These are phyloP conservation scores for Fusarium miscanthi DNA, from an alignment of 2,329 filamentous ascomycete species.

Conservation along the genomic window DNA sequence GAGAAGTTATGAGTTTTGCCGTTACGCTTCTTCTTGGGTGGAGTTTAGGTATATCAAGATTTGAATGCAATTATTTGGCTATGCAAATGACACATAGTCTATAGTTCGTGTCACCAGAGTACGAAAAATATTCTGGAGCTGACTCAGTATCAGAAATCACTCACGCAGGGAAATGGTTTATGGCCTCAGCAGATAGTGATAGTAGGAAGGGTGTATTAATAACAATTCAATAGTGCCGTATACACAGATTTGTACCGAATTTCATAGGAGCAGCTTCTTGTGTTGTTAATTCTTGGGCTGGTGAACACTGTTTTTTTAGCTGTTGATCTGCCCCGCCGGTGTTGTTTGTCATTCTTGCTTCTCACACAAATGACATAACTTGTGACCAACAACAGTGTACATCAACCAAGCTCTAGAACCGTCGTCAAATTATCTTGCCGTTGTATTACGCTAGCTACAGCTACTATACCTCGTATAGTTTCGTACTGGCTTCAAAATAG, in stretches of 20 bases:
- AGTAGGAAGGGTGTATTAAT: not conserved
- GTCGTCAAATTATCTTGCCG: not conserved
- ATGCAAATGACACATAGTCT: not conserved
- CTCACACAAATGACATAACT: slow-evolving; percentile 26
- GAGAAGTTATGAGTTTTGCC: not conserved
- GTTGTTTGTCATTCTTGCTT: slow-evolving; percentile 25
- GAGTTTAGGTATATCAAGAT: not conserved
- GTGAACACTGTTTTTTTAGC: not conserved
- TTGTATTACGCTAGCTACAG: not conserved
- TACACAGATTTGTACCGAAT: not conserved
- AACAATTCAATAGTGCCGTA: not conserved
- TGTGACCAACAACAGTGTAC: slow-evolving; percentile 5
- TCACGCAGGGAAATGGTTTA: not conserved
- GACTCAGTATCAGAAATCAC: not conserved
- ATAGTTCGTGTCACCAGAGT: not conserved
- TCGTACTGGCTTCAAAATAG: not conserved
- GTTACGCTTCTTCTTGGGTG: not conserved
- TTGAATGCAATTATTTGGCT: not conserved
- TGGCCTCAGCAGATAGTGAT: not conserved
- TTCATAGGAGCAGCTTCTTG: not conserved
- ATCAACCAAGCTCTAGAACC: not conserved
- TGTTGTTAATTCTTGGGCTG: not conserved
- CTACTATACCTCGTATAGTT: not conserved
- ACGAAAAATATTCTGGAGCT: not conserved
- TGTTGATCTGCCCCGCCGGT: slow-evolving; percentile 28